These are phyloP conservation scores for Luffa aegyptiaca DNA, from an alignment of 306 rosid genomes.

Conservation along the genomic window DNA sequence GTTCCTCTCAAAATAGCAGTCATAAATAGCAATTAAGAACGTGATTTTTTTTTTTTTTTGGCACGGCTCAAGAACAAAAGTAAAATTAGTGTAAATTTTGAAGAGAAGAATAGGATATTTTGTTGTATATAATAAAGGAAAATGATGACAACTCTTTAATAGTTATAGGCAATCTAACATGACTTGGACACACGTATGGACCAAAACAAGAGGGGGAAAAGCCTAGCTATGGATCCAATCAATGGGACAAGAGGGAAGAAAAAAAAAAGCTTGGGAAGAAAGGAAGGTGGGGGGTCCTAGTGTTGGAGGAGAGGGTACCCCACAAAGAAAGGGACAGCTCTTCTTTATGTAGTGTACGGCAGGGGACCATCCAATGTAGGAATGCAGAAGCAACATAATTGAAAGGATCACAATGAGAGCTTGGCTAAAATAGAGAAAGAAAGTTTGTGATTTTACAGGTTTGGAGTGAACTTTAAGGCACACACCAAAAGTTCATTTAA, in stretches of 20 bases:
- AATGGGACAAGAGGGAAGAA: neutral
- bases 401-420: neutral
- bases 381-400: neutral
- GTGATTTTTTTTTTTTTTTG: no score
- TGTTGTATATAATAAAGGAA: no score
- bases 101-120: no score
- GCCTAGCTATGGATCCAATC: neutral
- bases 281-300: neutral
- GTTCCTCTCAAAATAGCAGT: neutral
- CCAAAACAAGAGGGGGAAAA: neutral
- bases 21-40: no score
- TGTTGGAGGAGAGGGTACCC: slow-evolving; percentile 4
- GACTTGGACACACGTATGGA: neutral
- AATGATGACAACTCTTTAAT: no score
- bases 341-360: slow-evolving; percentile 10
- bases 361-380: slow-evolving; percentile 1
- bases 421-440: neutral
- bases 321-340: slow-evolving; percentile 9
- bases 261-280: neutral
- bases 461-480: slow-evolving; percentile 19
- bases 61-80: no score
- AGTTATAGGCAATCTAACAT: no score
- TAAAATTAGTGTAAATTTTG: no score
- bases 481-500: slow-evolving; percentile 17
- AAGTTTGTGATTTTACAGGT: neutral